Evolutionary conservation across 768 basidiomycete genomes (phyloP), one percentile per base, ranked within the genome.

Genomic region (Termitomyces bulborhizus): DNA sequence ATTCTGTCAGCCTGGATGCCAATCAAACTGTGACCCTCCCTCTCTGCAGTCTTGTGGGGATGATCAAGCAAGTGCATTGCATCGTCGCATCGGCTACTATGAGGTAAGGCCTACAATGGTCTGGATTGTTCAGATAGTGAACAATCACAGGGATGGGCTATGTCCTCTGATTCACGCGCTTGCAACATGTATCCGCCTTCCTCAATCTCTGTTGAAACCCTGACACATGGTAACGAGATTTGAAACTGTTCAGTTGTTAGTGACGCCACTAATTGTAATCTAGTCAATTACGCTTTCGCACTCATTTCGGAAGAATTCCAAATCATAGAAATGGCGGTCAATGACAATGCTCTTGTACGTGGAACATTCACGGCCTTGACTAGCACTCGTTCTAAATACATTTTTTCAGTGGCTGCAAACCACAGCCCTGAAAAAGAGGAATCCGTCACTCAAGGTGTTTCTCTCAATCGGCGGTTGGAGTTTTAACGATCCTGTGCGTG

Each of bases 41-140:
- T 15, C 32, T 37, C 34, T 34, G 34, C 34, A 16, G 34, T 49
- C 47, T 37, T 49, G 47, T 37, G 34, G 34, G 9, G 21, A 37
- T 18, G 13, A 49, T 24, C 34, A 49, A 37, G 47, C 47, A 16
- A 37, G 24, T 32, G 47, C 47, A 15, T 15, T 37, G 5, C 47
- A 49, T 32, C 47, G 47, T 37, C 47, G 47, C 34, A 49, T 49
- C 37, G 47, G 47, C 7, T 49, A 49, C 18, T 49, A 49, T 37
- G 47, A 49, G 47, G 47, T 49, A 37, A 34, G 18, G 6, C 4
- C 34, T 15, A n/a, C 9, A 7, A 16, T 37, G 21, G 34, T 29
- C 34, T 24, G 12, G 34, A 37, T 26, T 37, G 31, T 49, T 24
- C 21, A 26, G 13, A 7, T 18, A 49, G 21, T 37, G 12, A 49